Base-by-base conservation (phyloP, 1,284 basidiomycete species). In the Leucoagaricus sp. region DNA sequence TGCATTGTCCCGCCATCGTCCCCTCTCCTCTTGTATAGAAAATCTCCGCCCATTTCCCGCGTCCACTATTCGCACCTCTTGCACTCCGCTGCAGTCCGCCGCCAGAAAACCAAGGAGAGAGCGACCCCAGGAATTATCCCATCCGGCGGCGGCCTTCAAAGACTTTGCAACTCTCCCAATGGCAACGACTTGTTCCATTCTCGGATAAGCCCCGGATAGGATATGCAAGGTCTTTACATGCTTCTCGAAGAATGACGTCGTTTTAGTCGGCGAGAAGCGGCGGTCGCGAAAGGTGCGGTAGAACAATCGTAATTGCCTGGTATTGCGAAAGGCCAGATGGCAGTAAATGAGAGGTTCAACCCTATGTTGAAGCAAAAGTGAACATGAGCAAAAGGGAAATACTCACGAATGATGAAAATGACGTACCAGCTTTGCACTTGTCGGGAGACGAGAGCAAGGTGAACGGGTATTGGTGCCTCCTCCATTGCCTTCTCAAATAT, bases 241-340 rank as follows among this genome's bases (percentile, higher is more conserved):
- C 38, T 29, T 44, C 13, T 38, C 46, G 33, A 49, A 56, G 40
- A 56, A 56, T 10, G 36, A 28, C 17, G 54, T 40, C n/a, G 54
- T 25, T 34, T 56, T 56, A 9, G 54, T 26, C 26, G 13, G 38
- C 4, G 54, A 56, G 29, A 19, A 44, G 4, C 48, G 54, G 10
- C 54, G 54, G 10, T 50, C 29, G n/a, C 48, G 31, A n/a, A 56
- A 50, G 10, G 54, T 56, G 31, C 54, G 54, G 26, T 56, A 56
- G 29, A 56, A 56, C 31, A 36, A 23, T 17, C 7, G 23, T 10
- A 56, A 45, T 12, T 9, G 15, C 3, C 15, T 19, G 3, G 31
- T 2, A 10, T n/a, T 17, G 12, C 13, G 15, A 33, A 56, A 56
- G 21, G 41, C 21, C 6, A 56, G 26, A 26, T 56, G 36, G 21